Percentiles rank a stretch among this genome's conserved stretches.
These are phyloP conservation scores for Hymenoscyphus infarciens DNA, from an alignment of 2,329 filamentous ascomycete genomes.

Conservation along the genomic window DNA sequence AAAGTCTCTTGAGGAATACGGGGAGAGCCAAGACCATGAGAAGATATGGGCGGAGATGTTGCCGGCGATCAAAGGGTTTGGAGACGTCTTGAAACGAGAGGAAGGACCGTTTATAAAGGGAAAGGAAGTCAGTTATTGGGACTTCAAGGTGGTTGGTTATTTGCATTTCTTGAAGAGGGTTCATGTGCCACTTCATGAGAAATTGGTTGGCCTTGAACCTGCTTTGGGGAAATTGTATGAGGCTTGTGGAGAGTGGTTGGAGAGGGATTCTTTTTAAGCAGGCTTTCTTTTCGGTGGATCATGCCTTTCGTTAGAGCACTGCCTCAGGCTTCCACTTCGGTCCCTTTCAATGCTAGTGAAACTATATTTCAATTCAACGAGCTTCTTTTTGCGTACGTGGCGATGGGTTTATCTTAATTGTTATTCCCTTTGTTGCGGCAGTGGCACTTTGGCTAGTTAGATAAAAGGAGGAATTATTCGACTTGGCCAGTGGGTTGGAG, in stretches of 20 bases:
- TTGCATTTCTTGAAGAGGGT: conserved; percentile 43
- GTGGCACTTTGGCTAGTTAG: too few relatives aligned
- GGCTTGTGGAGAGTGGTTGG: neutral
- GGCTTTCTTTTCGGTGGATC: neutral
- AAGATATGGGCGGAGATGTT: conserved; percentile 41
- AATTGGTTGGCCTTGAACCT: neutral
- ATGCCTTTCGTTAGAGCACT: too few relatives aligned
- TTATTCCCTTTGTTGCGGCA: too few relatives aligned
- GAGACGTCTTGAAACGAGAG: conserved; percentile 5
- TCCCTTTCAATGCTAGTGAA: too few relatives aligned
- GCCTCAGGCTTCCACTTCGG: too few relatives aligned
- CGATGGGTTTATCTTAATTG: too few relatives aligned
- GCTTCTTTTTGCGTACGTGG: too few relatives aligned
- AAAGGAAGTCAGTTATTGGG: conserved; percentile 46
- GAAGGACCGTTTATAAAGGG: neutral
- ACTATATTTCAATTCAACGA: too few relatives aligned
- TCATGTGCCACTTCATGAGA: conserved; percentile 26
- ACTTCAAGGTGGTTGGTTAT: conserved; percentile 53
- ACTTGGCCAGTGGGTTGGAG: too few relatives aligned
- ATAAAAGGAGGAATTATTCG: too few relatives aligned
- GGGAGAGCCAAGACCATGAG: conserved; percentile 47
- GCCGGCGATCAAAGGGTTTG: conserved; percentile 39
- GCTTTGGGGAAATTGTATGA: neutral
- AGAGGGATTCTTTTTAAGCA: neutral
- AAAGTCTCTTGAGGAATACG: conserved; percentile 50